These are phyloP conservation scores for Sanghuangporus weigelae DNA, from an alignment of 1,284 basidiomycete species.

Conservation along the genomic window DNA sequence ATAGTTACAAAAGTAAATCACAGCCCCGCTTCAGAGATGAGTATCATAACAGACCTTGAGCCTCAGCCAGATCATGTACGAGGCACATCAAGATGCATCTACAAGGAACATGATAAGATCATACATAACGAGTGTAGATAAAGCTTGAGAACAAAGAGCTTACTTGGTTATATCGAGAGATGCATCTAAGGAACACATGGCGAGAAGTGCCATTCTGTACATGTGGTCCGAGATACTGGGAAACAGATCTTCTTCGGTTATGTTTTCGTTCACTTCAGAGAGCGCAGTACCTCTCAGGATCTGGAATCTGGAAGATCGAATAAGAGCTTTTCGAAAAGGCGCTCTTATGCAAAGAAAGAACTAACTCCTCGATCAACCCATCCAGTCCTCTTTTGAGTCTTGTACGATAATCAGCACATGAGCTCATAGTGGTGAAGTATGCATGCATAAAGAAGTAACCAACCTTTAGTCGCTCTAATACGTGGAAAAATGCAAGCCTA, in stretches of 20 bases:
- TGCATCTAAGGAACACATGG: slow-evolving; percentile 74
- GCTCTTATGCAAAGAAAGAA: slow-evolving; percentile 2
- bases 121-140: background rate
- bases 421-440: background rate
- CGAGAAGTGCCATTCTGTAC: slow-evolving; percentile 94
- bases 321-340: too few species aligned
- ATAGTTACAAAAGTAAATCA: background rate
- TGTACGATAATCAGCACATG: background rate
- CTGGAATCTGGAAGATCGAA: slow-evolving; percentile 54
- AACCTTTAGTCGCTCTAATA: slow-evolving; percentile 85
- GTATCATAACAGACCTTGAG: slow-evolving; percentile 52
- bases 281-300: slow-evolving; percentile 65
- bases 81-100: slow-evolving; percentile 88
- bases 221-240: slow-evolving; percentile 92
- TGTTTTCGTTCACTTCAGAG: background rate
- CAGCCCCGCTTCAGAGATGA: background rate
- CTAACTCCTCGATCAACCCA: slow-evolving; percentile 82
- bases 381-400: slow-evolving; percentile 94
- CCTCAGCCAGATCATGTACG: slow-evolving; percentile 96
- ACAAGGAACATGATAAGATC: slow-evolving; percentile 12
- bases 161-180: slow-evolving; percentile 76
- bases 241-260: slow-evolving; percentile 14
- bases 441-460: background rate
- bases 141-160: slow-evolving; percentile 18
- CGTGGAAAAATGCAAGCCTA: slow-evolving; percentile 83